Evolutionary conservation across 768 basidiomycete species (phyloP), one percentile per base, ranked within the genome.

Genomic region (Neoboletus subvelutipes): DNA sequence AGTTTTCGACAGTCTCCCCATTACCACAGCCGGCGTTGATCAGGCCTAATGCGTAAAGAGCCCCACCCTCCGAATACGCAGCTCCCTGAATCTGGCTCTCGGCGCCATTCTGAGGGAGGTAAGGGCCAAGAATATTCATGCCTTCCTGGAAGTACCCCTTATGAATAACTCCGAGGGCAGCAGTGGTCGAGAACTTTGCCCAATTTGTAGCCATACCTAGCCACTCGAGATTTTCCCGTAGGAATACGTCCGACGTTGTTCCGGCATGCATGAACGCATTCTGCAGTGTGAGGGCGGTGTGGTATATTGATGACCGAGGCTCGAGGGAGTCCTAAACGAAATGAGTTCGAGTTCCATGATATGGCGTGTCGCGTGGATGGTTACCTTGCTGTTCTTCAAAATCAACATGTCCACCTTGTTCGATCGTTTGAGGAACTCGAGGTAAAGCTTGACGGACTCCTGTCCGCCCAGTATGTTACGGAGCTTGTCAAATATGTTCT

Each of bases 261-360:
- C 97, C 97, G n/a, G 96, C 87, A 68, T 97, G 88, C 86, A 96
- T 95, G 72, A 95, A 98, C 2, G 97, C 94, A 72, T 99, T 98
- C 71, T 95, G 92, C 55, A 99, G 83, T 9, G 94, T 94, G 60
- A 99, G 83, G 5, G 97, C 94, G 6, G 93, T 94, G 75, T 99
- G 97, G 71, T 94, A 98, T 68, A 99, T 92, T 20, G 96, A 98
- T 24, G 92, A 95, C 37, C 96, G 89, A 28, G 94, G 83, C 67
- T 98, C 96, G 22, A 98, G 79, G 2, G 86, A 85, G 50, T 98
- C 94, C 92, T 94, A 60, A 5, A 53, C 52, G 5, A 45, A 39
- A 62, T 52, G 37, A 69, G 45, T 28, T 28, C 20, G 37, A 69
- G 45, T 28, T 28, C 20, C 11, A 46, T 36, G 40, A 29, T 37